Evolutionary conservation across 352 stramenopile species (phyloP).

Genomic region (Phytophthora sp.): DNA sequence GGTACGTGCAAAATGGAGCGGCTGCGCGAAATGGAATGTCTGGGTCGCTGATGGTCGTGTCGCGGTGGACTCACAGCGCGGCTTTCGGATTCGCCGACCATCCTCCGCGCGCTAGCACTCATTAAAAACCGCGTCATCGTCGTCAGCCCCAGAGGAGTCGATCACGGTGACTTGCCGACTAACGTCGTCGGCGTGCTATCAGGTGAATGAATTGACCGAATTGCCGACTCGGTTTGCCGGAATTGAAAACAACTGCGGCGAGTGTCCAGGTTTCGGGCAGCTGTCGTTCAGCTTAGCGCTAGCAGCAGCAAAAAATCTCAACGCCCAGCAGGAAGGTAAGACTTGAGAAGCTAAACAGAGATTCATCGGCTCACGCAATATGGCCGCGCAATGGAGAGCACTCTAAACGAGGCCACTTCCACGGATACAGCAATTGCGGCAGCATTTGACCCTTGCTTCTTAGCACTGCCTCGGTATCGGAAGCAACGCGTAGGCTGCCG

Average conservation of each 20-base stretch:
- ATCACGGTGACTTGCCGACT: constrained; percentile 37
- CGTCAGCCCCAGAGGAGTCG: constrained; percentile 35
- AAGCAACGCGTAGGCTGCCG: too few relatives aligned
- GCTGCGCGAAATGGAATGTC: not conserved
- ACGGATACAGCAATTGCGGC: too few relatives aligned
- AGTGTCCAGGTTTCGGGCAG: constrained; percentile 15
- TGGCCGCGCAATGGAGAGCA: too few relatives aligned
- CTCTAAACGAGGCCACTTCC: too few relatives aligned
- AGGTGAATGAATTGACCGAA: too few relatives aligned
- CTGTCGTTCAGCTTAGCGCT: constrained; percentile 20
- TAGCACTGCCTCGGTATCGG: too few relatives aligned
- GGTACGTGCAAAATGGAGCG: constrained; percentile 16
- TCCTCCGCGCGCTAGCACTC: constrained; percentile 38
- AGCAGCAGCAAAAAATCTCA: constrained; percentile 20
- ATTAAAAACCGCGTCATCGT: constrained; percentile 39
- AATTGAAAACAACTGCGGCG: not conserved
- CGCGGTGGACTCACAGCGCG: constrained; percentile 12
- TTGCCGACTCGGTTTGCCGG: not conserved
- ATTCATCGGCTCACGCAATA: too few relatives aligned
- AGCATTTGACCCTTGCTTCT: too few relatives aligned
- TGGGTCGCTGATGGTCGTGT: not conserved
- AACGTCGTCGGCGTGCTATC: constrained; percentile 44
- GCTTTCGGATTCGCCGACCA: constrained; percentile 37
- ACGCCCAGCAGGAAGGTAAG: not conserved
- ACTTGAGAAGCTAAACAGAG: too few relatives aligned